phyloP scores from a whole-genome alignment of 202 grass and related monocot genomes.

The Saccharum hybrid region DNA sequence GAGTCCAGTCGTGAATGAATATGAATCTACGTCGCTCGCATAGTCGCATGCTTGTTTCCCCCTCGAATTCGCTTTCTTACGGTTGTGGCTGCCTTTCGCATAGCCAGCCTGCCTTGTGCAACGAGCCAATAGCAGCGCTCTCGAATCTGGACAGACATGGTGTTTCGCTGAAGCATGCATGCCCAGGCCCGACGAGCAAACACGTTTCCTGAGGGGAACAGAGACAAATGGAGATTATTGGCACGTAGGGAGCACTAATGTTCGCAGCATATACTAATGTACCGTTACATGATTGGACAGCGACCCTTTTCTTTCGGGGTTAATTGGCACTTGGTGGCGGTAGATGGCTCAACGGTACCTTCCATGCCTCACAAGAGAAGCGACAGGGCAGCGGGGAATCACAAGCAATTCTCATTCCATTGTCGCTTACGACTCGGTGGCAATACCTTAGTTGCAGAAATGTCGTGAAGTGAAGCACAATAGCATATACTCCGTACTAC shows the following conservation, averaged over 20 bases:
- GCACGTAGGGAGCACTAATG: background rate
- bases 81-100: background rate
- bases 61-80: background rate
- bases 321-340: background rate
- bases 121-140: background rate
- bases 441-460: background rate
- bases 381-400: background rate
- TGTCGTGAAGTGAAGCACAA: background rate
- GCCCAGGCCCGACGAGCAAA: background rate
- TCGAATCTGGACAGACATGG: background rate
- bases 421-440: background rate
- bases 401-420: background rate
- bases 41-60: too few relatives aligned
- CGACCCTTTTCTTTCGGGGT: background rate
- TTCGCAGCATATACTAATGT: background rate
- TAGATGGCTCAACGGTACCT: background rate
- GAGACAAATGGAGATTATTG: constrained; percentile 6
- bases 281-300: background rate
- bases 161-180: constrained; percentile 6
- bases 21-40: background rate
- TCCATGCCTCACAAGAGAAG: background rate
- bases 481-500: background rate
- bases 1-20: background rate
- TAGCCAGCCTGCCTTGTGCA: background rate
- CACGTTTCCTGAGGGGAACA: background rate